Base-by-base conservation (phyloP, 768 basidiomycete genomes). In the Amanita polypyramis region DNA sequence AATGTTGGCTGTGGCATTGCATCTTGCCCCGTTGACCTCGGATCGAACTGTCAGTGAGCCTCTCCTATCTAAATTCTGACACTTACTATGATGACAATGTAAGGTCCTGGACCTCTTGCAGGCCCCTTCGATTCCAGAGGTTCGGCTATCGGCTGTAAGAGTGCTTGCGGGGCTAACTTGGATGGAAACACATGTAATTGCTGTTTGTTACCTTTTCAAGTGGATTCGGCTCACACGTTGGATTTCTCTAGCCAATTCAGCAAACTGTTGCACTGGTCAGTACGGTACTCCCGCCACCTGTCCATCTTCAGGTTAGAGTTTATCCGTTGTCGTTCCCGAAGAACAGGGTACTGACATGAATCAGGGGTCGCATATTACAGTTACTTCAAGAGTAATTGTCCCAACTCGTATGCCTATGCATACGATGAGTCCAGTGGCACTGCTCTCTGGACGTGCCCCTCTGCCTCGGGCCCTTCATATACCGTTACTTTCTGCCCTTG, bases 261-360 rank as follows among this genome's bases (percentile, higher is more conserved):
- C 70, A 4, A 80, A 82, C 56, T 84, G 82, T 61, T 85, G 82
- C 65, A 73, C 73, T 12, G 83, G 83, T 7, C 60, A 58, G 34
- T 65, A 73, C 62, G 62, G 60, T 59, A 79, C 75, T 4, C 61
- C 77, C 1, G 62, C 56, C 8, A 81, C 79, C 0, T 84, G 82
- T 59, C 80, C 78, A 10, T 52, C 66, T 11, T 74, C 74, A 3
- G 65, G 65, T 60, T 17, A 40, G 55, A 40, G 19, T n/a, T 20
- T 39, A 19, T 39, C 37, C 5, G 20, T 15, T 19, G 7, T 9
- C 37, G 11, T 15, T 19, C 15, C 7, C 37, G 11, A 12, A 35
- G 11, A 11, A 17, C 67, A 62, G 55, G 71, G 71, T 54, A 23
- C 25, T 62, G 55, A 45, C 73, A 72, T 60, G 72, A 73, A n/a